A percentile compares a stretch with the other conserved stretches of the same genome.
These are phyloP conservation scores for Agarophyton chilense DNA, from an alignment of 23 red algal genomes.

Conservation along the genomic window DNA sequence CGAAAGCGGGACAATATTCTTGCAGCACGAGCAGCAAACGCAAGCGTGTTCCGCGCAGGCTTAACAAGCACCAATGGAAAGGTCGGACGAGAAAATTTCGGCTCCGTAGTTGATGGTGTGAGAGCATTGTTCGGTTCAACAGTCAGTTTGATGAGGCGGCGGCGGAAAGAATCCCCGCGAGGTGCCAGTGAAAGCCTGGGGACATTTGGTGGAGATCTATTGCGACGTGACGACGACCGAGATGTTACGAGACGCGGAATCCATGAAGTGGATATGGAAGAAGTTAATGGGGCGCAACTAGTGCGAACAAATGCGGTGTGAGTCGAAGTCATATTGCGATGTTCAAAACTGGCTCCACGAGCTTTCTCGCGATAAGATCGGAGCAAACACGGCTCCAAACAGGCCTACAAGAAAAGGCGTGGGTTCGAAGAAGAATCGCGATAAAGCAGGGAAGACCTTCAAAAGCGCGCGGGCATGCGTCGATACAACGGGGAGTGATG, in stretches of 20 bases:
- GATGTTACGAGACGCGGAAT: neutral
- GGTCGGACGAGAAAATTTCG: neutral
- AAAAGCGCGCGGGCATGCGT: neutral
- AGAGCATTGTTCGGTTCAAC: neutral
- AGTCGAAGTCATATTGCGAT: neutral
- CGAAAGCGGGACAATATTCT: conserved; percentile 20
- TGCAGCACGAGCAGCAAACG: conserved; percentile 15
- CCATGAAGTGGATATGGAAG: neutral
- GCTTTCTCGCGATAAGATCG: too few species aligned
- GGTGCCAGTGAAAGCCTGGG: neutral
- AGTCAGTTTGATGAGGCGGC: neutral
- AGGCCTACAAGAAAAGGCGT: too few species aligned
- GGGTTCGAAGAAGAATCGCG: too few species aligned
- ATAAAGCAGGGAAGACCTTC: too few species aligned
- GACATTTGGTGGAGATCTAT: neutral
- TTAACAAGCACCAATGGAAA: neutral
- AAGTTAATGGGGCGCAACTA: neutral
- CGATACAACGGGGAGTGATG: neutral
- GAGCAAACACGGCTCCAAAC: too few species aligned
- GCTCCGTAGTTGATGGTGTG: neutral
- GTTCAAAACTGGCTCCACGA: too few species aligned
- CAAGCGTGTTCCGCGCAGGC: conserved; percentile 12
- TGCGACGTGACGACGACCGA: neutral
- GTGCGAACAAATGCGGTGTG: neutral
- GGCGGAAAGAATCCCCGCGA: neutral